phyloP scores from a whole-genome alignment of 805 yeast genomes.

The Wickerhamiella kazuoi region DNA sequence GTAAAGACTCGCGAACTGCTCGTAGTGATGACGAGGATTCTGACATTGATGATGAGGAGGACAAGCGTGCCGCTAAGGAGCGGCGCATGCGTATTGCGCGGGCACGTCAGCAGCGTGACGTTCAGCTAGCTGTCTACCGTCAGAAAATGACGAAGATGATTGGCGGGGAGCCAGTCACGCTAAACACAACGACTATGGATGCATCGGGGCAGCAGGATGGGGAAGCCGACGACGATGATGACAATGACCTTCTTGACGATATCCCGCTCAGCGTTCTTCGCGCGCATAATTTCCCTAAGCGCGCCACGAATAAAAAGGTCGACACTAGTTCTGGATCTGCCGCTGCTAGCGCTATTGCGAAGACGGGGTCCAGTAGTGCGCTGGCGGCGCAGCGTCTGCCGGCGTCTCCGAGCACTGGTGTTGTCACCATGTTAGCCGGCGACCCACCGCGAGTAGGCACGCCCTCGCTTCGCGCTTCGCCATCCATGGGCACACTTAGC shows the following conservation, averaged over 20 bases:
- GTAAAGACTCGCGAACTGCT: constrained; percentile 4
- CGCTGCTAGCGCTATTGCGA: not conserved
- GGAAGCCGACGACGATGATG: constrained; percentile 14
- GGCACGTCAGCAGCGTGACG: constrained; percentile 22
- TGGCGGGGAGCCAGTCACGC: constrained; percentile 13
- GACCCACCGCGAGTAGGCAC: not conserved
- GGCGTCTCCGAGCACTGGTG: not conserved
- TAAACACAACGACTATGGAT: not conserved
- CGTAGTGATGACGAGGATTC: not conserved
- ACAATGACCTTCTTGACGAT: constrained; percentile 24
- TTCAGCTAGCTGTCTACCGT: constrained; percentile 24
- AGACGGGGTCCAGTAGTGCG: not conserved
- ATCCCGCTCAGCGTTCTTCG: constrained; percentile 25
- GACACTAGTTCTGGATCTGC: no score
- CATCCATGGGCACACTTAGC: not conserved
- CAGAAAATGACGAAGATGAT: constrained; percentile 25
- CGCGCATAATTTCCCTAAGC: constrained; percentile 23
- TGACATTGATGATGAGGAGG: constrained; percentile 25
- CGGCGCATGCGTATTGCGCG: constrained; percentile 9
- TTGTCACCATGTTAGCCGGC: not conserved
- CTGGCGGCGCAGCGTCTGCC: not conserved
- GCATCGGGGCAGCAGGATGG: not conserved
- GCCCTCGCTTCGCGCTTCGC: not conserved
- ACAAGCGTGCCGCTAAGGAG: constrained; percentile 11
- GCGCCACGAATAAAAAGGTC: not conserved